Conservation (phyloP, 495 filamentous ascomycete species). For the Xylaria longipes region DNA sequence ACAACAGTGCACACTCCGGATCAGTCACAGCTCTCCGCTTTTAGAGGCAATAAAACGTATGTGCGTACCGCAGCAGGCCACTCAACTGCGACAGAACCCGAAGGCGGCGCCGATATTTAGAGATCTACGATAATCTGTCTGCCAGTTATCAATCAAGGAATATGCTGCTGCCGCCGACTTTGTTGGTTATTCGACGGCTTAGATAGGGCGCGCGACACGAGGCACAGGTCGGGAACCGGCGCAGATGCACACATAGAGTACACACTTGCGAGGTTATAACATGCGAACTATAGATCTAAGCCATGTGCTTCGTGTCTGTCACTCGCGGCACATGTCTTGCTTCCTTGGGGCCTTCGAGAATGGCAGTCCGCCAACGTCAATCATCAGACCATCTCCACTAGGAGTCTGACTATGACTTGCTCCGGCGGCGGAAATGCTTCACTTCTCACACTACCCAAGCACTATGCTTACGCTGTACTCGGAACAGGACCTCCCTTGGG, state of each 20-base stretch:
- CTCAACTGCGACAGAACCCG: conserved; percentile 3
- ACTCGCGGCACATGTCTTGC: not conserved
- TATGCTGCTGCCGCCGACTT: not conserved
- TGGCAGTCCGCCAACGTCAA: not conserved
- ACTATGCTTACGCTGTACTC: conserved; percentile 2
- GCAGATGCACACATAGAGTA: not conserved
- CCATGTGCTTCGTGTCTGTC: not conserved
- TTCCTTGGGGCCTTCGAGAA: conserved; percentile 13
- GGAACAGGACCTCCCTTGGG: not conserved
- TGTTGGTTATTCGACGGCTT: not conserved
- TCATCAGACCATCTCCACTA: conserved; percentile 13
- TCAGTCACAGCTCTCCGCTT: conserved; percentile 15
- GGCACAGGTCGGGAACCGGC: not conserved
- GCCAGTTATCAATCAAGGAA: not conserved
- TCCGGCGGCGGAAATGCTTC: not conserved
- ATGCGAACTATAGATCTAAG: conserved; percentile 13
- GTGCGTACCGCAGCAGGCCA: not conserved
- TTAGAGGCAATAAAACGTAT: conserved; percentile 21
- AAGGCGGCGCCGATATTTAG: conserved; percentile 8
- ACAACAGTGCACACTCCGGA: not conserved
- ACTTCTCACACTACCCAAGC: not conserved
- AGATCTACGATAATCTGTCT: conserved; percentile 5
- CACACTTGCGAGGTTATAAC: not conserved
- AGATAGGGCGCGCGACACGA: not conserved
- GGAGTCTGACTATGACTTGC: not conserved